A percentile compares a stretch with the other conserved stretches of the same genome.
Evolutionary conservation across 352 stramenopile species (phyloP).

Genomic region (Globisporangium alternatum): DNA sequence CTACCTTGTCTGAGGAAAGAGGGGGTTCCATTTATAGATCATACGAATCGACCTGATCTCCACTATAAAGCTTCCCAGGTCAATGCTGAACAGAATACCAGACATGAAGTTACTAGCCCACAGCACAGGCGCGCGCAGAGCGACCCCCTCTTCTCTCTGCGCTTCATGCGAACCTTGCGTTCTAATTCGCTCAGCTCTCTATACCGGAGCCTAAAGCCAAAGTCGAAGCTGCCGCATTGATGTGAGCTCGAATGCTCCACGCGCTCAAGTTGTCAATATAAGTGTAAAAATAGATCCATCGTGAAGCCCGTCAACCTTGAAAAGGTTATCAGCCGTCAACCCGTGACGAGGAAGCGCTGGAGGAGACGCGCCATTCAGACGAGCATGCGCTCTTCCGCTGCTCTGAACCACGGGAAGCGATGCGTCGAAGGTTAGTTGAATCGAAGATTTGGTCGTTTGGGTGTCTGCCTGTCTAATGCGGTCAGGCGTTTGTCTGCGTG

Average conservation of each 20-base stretch:
- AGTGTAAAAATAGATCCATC: conserved; percentile 1
- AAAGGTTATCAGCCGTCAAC: not conserved
- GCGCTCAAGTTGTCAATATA: too few species aligned
- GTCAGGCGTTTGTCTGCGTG: not conserved
- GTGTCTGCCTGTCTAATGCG: not conserved
- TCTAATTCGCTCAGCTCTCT: not conserved
- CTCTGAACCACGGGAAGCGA: conserved; percentile 22
- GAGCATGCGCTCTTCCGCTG: conserved; percentile 15
- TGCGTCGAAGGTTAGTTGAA: conserved; percentile 23
- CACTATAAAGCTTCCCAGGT: not conserved
- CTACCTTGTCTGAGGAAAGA: not conserved
- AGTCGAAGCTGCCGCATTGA: not conserved
- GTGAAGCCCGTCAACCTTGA: not conserved
- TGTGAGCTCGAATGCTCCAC: too few species aligned
- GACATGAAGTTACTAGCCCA: not conserved
- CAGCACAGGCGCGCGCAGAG: not conserved
- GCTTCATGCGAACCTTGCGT: too few species aligned
- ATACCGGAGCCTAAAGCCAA: not conserved
- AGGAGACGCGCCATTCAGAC: not conserved
- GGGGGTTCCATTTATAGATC: not conserved
- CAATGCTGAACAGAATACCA: too few species aligned
- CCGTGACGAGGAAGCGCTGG: conserved; percentile 1
- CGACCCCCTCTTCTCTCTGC: not conserved
- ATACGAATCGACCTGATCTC: not conserved
- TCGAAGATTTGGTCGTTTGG: not conserved